Evolutionary conservation across 441 rosid species (phyloP), one percentile per base, ranked within the genome.

Genomic region (Erodium texanum): DNA sequence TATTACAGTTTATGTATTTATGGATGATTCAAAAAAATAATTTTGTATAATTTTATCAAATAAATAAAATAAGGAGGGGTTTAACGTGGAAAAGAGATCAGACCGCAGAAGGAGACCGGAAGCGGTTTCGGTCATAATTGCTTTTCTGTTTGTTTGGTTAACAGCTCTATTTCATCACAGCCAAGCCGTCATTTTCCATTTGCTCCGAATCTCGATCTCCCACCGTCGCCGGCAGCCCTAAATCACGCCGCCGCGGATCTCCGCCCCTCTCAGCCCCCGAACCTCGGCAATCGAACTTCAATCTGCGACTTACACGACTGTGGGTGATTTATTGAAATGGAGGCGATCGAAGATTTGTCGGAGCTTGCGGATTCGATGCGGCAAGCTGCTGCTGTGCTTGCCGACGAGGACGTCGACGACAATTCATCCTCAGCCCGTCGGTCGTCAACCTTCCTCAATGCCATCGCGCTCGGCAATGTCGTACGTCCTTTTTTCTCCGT

Each of bases 341-440:
- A 93, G 81, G 98, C 94, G 83, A 93, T 93, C 83, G 96, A 89
- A 29, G 97, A 93, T 72, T 81, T 93, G 74, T 62, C 76, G 14
- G 89, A 86, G 87, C 85, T 93, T 4, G 78, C 97, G 27, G 96
- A 89, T 68, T 80, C 94, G 64, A 93, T 93, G 90, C 77, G 83
- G 73, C 96, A 89, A 73, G 98, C 94, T 7, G 71, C 87, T 15
- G 79, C 89, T 59, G 74, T 93, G 64, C 96, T 93, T 38, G 96
- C 97, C 67, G 96, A 93, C 64, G 98, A 93, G 69, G 97, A 89
- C 73, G 73, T 85, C 38, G 98, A 88, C 65, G 92, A 93, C 63
- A 79, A 75, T 67, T 81, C 89, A 0, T 43, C 69, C 15, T 79
- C 89, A 20, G 80, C 89, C 2, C 80, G 70, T 67, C 96, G 92